Base-by-base conservation (phyloP, 768 basidiomycete genomes). In the Suillus bovinus region DNA sequence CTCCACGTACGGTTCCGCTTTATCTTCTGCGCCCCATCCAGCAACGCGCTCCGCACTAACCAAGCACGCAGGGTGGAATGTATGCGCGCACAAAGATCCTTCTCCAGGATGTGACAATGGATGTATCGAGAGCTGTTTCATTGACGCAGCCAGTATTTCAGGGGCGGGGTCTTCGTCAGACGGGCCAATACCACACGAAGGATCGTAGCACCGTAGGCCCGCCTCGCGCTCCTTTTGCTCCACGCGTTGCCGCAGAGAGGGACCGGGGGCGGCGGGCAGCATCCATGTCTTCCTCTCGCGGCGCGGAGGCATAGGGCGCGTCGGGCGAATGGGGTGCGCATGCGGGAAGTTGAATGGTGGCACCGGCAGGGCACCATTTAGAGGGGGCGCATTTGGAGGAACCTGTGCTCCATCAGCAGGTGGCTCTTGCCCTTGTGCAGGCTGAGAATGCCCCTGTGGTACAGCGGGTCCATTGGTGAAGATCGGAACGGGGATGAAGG, bases 141-240 rank as follows among this genome's bases (percentile, higher is more conserved):
- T 65, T 27, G 54, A 54, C 5, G 60, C 24, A 10, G 68, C 72
- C 0, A 70, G 67, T 20, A 72, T 58, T 56, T 70, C 71, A 7
- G 80, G 73, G 49, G 74, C 74, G 16, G 89, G 89, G 47, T 90
- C 88, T 17, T 90, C 89, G 61, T 91, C 89, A 16, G 84, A 86
- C 8, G 89, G 89, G 0, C 90, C 91, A 33, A 91, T 71, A 3
- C 89, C 89, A 72, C 91, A 93, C 63, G 84, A 86, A 33, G 86
- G 74, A 67, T 92, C 91, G 42, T 78, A 84, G 71, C 91, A 93
- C 55, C 91, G 79, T 67, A 91, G 69, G 1, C 89, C 91, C 24
- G 83, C 81, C 70, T 90, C 89, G 24, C 87, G 82, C 72, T 93
- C 91, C 60, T 84, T 80, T 62, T 82, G 81, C 72, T 93, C 91